Conservation (phyloP, 768 basidiomycete genomes). For the Clitopilus hobsonii region DNA sequence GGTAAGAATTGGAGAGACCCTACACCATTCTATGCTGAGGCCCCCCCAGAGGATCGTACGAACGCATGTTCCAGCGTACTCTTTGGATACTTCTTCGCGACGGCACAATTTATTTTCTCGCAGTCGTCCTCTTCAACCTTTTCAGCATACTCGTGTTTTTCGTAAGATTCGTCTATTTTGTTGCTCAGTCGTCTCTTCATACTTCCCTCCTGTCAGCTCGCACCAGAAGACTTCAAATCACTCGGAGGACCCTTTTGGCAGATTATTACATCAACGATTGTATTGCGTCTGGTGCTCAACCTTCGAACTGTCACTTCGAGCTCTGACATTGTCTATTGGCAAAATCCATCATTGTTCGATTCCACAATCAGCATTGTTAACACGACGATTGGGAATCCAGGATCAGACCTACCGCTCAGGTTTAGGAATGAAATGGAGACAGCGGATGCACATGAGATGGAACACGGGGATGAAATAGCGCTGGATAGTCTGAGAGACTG, state of each 20-base stretch:
- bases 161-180: slow-evolving; percentile 10
- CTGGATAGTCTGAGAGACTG: no score
- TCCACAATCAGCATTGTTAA: background rate
- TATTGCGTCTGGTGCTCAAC: background rate
- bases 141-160: slow-evolving; percentile 21
- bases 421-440: background rate
- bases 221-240: background rate
- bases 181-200: background rate
- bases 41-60: slow-evolving; percentile 12
- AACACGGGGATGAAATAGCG: background rate
- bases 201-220: background rate
- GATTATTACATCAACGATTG: background rate
- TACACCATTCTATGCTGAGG: no score
- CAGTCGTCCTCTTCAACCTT: slow-evolving; percentile 21
- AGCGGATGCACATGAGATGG: background rate
- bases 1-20: background rate
- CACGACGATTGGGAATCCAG: no score
- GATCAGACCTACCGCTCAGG: background rate
- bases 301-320: background rate
- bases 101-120: slow-evolving; percentile 21
- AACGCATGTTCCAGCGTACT: slow-evolving; percentile 6
- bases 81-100: slow-evolving; percentile 21
- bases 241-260: background rate
- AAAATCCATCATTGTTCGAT: background rate
- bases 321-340: background rate